These are phyloP conservation scores for Saccharomycopsis hybrid DNA, from an alignment of 1,139 yeast species.

Conservation along the genomic window DNA sequence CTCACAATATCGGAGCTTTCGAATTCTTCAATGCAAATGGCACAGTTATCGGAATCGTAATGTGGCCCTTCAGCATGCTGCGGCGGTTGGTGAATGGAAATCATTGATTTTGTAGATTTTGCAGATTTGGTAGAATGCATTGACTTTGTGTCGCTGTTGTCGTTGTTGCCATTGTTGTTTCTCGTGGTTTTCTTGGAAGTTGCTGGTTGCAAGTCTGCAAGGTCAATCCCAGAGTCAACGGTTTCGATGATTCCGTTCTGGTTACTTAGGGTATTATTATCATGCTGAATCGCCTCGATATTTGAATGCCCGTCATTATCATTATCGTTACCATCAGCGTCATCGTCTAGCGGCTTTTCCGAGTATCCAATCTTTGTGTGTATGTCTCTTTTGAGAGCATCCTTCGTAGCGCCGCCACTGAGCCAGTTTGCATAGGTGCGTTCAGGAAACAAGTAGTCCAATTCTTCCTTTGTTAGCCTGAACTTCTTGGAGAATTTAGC, in stretches of 20 bases:
- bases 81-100: constrained; percentile 17
- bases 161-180: background rate
- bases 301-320: background rate
- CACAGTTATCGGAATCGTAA: constrained; percentile 70
- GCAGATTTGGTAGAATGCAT: background rate
- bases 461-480: constrained; percentile 52
- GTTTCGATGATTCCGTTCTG: background rate
- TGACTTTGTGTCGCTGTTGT: background rate
- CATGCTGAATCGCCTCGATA: background rate
- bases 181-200: background rate
- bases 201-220: background rate
- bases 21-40: constrained; percentile 66
- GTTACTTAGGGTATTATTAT: background rate
- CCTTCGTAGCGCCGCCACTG: constrained; percentile 36
- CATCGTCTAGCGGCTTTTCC: constrained; percentile 3
- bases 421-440: constrained; percentile 58
- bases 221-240: background rate
- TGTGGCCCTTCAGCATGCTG: constrained; percentile 31
- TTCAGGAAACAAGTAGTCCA: constrained; percentile 60
- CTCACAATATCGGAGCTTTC: constrained; percentile 61
- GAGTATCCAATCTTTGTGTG: constrained; percentile 24
- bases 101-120: background rate
- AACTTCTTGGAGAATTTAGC: constrained; percentile 34
- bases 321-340: background rate
- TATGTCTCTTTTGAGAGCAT: constrained; percentile 25